These are phyloP conservation scores for Sporothrix globosa DNA, from an alignment of 2,329 filamentous ascomycete genomes.

Conservation along the genomic window DNA sequence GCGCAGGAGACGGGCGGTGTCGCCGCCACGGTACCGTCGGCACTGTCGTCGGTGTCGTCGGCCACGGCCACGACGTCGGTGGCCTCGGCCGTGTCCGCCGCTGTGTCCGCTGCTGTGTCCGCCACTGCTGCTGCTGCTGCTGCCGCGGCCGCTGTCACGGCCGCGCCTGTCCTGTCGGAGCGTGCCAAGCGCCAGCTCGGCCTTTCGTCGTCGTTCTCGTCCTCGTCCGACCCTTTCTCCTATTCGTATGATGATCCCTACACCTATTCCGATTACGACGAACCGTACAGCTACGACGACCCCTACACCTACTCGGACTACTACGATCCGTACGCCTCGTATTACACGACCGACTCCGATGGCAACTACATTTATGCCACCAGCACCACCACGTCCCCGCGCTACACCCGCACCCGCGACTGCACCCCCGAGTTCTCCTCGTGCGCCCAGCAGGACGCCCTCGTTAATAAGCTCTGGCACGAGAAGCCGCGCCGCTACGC, in stretches of 20 bases:
- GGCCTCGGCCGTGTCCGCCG: neutral
- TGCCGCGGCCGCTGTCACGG: conserved; percentile 3
- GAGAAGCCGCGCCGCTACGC: conserved; percentile 8
- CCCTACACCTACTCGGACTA: conserved; percentile 6
- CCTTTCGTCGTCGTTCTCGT: neutral
- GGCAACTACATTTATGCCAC: neutral
- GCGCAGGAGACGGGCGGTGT: neutral
- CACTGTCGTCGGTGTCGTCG: neutral
- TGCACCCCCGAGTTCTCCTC: conserved; percentile 27
- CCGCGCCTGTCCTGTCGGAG: conserved; percentile 7
- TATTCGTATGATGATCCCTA: conserved; percentile 15
- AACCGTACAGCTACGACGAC: conserved; percentile 5
- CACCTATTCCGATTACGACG: conserved; percentile 1
- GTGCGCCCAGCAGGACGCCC: conserved; percentile 35
- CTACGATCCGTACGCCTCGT: neutral
- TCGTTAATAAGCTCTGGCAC: conserved; percentile 32
- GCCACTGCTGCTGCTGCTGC: neutral
- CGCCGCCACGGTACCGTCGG: neutral
- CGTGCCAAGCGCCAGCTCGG: conserved; percentile 4
- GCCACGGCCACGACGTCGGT: neutral
- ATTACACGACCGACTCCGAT: conserved; percentile 14
- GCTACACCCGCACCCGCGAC: conserved; percentile 21
- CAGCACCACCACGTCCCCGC: conserved; percentile 11
- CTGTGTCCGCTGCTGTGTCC: neutral
- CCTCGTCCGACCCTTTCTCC: conserved; percentile 9